Conservation (phyloP, 2,329 filamentous ascomycete genomes). For the Colletotrichum noveboracense region DNA sequence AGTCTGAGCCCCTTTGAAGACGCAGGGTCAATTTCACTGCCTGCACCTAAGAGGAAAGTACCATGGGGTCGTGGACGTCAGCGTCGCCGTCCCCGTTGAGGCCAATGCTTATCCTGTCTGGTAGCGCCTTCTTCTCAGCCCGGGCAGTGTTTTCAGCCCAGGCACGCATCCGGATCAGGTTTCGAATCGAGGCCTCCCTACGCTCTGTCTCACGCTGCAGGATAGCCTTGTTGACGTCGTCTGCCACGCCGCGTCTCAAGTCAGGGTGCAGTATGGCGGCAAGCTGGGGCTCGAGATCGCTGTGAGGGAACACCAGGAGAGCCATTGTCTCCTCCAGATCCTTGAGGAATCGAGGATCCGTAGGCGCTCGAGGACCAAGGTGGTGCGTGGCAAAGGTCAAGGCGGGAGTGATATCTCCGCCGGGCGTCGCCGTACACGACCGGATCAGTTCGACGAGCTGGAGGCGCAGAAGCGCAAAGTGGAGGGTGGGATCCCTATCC, state of each 20-base stretch:
- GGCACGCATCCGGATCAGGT: slow-evolving; percentile 79
- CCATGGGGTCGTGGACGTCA: slow-evolving; percentile 16
- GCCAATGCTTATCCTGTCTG: slow-evolving; percentile 44
- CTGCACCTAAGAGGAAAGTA: slow-evolving; percentile 4
- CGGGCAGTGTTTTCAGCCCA: slow-evolving; percentile 79
- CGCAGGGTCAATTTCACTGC: neutral
- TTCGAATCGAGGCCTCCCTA: slow-evolving; percentile 81
- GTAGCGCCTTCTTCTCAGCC: slow-evolving; percentile 45
- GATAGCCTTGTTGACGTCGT: slow-evolving; percentile 88
- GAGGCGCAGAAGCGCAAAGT: slow-evolving; percentile 88
- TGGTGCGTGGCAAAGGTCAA: slow-evolving; percentile 87
- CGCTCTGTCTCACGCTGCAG: slow-evolving; percentile 73
- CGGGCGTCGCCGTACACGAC: slow-evolving; percentile 67
- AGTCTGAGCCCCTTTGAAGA: neutral
- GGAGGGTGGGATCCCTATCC: slow-evolving; percentile 80
- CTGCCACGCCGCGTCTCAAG: slow-evolving; percentile 83
- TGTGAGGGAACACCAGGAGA: slow-evolving; percentile 85
- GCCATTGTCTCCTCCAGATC: slow-evolving; percentile 94
- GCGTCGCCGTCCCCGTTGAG: slow-evolving; percentile 32
- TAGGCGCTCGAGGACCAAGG: slow-evolving; percentile 85
- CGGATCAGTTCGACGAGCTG: slow-evolving; percentile 95
- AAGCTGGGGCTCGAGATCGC: slow-evolving; percentile 77
- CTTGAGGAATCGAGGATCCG: slow-evolving; percentile 79
- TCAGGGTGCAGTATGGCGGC: slow-evolving; percentile 79
- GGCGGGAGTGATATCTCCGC: slow-evolving; percentile 78